Evolutionary conservation across 2,329 filamentous ascomycete species (phyloP), one percentile per base, ranked within the genome.

Genomic region (Didymella sp.): DNA sequence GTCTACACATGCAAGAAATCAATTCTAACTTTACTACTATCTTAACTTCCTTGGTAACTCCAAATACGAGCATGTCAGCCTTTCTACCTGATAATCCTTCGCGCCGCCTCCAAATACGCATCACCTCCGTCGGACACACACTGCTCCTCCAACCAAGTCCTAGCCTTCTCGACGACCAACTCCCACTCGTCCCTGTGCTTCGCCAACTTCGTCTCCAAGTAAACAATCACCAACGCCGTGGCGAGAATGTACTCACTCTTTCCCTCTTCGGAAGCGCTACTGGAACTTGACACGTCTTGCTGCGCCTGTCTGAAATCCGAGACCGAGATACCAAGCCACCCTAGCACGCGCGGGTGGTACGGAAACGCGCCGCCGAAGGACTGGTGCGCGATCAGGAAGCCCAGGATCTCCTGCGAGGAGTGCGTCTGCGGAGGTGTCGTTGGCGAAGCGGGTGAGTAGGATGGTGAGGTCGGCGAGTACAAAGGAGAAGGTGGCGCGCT

Each of bases 151-250:
- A 71, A 45, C 69, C 70, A 89, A 0, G 43, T 66, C 65, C 75
- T 78, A 0, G 84, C 86, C 78, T 89, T 89, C 9, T 83, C 81
- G 15, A 82, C 84, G 35, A 89, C 74, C 78, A 90, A 77, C 59
- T 87, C 86, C 87, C 87, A 90, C 6, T 80, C 79, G 2, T 86
- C 87, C 68, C 77, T 75, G 47, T 84, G 77, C 0, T 60, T 73
- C 0, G 31, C 62, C 56, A 85, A 63, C 51, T 77, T 80, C 37
- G 48, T 70, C 65, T 84, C 79, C 59, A 90, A 70, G 56, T 76
- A 84, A 1, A 72, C 76, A 7, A 87, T 52, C 1, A 80, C 82
- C 25, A 84, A 49, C 1, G 72, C 72, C 1, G 81, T 81, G 2
- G 70, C 69, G 17, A 74, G 56, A 1, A 55, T 56, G 19, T 15